Evolutionary conservation across 1,284 basidiomycete species (phyloP).

Genomic region (Xerocomus amazonicus): DNA sequence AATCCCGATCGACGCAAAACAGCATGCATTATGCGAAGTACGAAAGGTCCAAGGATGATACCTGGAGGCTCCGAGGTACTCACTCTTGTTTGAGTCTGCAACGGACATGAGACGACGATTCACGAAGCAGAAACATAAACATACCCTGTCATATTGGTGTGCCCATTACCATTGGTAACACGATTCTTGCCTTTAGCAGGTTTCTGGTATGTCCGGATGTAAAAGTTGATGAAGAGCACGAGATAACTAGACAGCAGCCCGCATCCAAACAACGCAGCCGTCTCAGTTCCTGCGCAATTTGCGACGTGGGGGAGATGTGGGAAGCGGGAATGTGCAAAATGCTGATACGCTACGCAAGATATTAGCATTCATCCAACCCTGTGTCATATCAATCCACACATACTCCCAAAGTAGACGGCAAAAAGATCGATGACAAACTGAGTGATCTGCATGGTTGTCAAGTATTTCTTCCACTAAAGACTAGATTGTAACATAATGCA

Average conservation of each 20-base stretch:
- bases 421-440: constrained; percentile 92
- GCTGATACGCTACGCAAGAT: constrained; percentile 69
- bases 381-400: constrained; percentile 35
- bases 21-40: constrained; percentile 11
- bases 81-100: constrained; percentile 27
- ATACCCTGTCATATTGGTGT: constrained; percentile 24
- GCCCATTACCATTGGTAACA: constrained; percentile 37
- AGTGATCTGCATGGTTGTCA: constrained; percentile 93
- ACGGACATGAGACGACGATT: not conserved
- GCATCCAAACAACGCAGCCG: constrained; percentile 88
- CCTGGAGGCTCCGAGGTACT: not conserved
- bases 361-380: constrained; percentile 9
- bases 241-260: constrained; percentile 86
- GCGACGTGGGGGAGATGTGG: constrained; percentile 63
- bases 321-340: constrained; percentile 70
- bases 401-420: constrained; percentile 91
- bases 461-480: constrained; percentile 90
- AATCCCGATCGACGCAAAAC: constrained; percentile 1
- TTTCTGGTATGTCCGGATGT: constrained; percentile 80
- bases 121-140: not conserved
- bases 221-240: constrained; percentile 88
- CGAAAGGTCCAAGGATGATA: not conserved
- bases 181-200: constrained; percentile 43
- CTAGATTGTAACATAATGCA: constrained; percentile 1
- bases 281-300: constrained; percentile 87